Evolutionary conservation across 495 filamentous ascomycete genomes (phyloP).

Genomic region (Beverwykella pulmonaria): DNA sequence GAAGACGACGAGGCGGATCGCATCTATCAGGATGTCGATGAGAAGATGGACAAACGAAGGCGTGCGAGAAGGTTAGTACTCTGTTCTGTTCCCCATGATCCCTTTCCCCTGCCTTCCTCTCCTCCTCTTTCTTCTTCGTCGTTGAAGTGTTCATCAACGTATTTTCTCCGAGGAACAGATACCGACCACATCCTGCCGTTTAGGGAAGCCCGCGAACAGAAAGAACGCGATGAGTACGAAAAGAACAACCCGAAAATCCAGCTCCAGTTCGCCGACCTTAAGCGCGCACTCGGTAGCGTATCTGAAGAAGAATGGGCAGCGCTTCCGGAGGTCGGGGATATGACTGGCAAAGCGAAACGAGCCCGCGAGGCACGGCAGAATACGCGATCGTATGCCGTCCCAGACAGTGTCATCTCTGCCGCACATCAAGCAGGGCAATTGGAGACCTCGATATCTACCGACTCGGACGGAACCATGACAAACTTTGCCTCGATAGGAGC

Average conservation of each 20-base stretch:
- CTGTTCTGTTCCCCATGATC: slow-evolving; percentile 5
- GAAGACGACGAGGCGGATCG: slow-evolving; percentile 97
- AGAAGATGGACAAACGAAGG: slow-evolving; percentile 89
- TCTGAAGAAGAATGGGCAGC: slow-evolving; percentile 97
- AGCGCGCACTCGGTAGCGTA: slow-evolving; percentile 82
- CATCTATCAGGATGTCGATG: slow-evolving; percentile 93
- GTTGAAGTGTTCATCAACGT: slow-evolving; percentile 40
- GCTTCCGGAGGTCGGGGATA: slow-evolving; percentile 87
- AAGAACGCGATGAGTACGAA: slow-evolving; percentile 93
- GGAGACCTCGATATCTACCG: slow-evolving; percentile 71
- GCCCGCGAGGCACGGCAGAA: slow-evolving; percentile 69
- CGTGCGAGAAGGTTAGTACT: slow-evolving; percentile 86
- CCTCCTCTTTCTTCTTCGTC: slow-evolving; percentile 25
- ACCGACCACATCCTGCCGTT: slow-evolving; percentile 71
- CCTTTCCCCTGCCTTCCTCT: slow-evolving; percentile 17
- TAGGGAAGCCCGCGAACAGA: slow-evolving; percentile 93
- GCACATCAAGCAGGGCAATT: slow-evolving; percentile 79
- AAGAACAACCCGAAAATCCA: slow-evolving; percentile 97
- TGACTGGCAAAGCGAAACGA: slow-evolving; percentile 89
- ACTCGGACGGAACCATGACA: slow-evolving; percentile 80
- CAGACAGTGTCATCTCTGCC: slow-evolving; percentile 91
- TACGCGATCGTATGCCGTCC: slow-evolving; percentile 92
- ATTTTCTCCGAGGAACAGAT: slow-evolving; percentile 63
- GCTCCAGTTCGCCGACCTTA: slow-evolving; percentile 96
- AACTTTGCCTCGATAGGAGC: slow-evolving; percentile 98